These are phyloP conservation scores for Fusarium algeriense DNA, from an alignment of 2,329 filamentous ascomycete species.

Conservation along the genomic window DNA sequence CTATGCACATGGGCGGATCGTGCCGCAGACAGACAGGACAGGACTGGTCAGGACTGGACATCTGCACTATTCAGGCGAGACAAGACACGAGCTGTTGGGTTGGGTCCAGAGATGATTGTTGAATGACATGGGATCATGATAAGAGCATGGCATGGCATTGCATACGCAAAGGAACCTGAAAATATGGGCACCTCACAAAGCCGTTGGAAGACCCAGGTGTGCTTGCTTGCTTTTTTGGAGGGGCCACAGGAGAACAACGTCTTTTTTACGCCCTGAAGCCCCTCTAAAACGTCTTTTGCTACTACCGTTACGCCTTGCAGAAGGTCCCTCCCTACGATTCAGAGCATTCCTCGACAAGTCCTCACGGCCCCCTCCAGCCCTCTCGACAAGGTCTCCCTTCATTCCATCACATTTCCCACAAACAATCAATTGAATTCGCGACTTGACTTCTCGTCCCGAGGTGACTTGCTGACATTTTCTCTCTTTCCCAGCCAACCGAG, in stretches of 20 bases:
- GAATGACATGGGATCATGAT: constrained; percentile 1
- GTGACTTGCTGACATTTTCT: constrained; percentile 38
- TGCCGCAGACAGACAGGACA: constrained; percentile 17
- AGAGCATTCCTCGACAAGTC: constrained; percentile 42
- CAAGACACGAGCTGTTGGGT: constrained; percentile 6
- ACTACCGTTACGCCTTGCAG: constrained; percentile 27
- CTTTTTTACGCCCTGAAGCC: constrained; percentile 12
- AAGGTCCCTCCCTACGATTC: constrained; percentile 36
- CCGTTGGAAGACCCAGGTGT: background rate
- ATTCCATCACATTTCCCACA: constrained; percentile 46
- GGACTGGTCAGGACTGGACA: background rate
- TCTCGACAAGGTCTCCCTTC: constrained; percentile 43
- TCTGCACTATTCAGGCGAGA: constrained; percentile 33
- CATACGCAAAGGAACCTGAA: background rate
- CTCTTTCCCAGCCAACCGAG: constrained; percentile 38
- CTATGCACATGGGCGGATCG: constrained; percentile 30
- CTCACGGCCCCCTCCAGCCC: constrained; percentile 31
- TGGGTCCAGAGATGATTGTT: constrained; percentile 6
- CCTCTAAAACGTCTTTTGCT: constrained; percentile 25
- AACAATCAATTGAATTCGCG: constrained; percentile 34
- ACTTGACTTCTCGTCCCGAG: constrained; percentile 26
- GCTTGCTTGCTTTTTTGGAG: constrained; percentile 4
- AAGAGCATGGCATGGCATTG: constrained; percentile 1
- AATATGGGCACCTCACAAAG: background rate
- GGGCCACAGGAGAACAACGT: constrained; percentile 8